A percentile compares a stretch with the other conserved stretches of the same genome.
Evolutionary conservation across 495 filamentous ascomycete species (phyloP).

Genomic region (Geopyxis carbonaria): DNA sequence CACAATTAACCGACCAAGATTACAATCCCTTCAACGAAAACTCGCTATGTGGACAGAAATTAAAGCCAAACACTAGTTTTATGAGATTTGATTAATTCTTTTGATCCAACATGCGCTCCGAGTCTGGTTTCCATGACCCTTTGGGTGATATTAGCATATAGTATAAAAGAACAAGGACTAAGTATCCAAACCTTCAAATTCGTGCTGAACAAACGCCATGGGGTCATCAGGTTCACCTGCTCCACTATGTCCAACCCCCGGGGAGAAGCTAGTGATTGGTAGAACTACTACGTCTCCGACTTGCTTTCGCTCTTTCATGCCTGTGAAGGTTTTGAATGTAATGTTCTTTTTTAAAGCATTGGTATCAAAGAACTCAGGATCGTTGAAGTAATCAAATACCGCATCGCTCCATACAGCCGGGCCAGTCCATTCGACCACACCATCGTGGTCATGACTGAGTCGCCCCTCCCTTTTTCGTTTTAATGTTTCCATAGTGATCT

Average conservation of each 20-base stretch:
- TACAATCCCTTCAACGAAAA: too few relatives aligned
- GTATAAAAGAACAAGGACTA: slow-evolving; percentile 7
- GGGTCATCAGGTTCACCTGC: slow-evolving; percentile 81
- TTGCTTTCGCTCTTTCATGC: slow-evolving; percentile 63
- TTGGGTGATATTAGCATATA: slow-evolving; percentile 1
- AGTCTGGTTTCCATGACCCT: slow-evolving; percentile 25
- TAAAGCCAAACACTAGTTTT: too few relatives aligned
- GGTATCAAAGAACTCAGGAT: slow-evolving; percentile 77
- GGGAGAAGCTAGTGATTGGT: slow-evolving; percentile 94
- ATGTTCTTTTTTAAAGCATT: slow-evolving; percentile 50
- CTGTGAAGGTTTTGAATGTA: slow-evolving; percentile 75
- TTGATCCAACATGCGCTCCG: slow-evolving; percentile 16
- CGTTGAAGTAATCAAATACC: slow-evolving; percentile 85
- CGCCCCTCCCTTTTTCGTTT: slow-evolving; percentile 52
- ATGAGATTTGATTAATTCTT: too few relatives aligned
- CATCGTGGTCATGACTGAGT: slow-evolving; percentile 51
- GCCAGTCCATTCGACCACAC: slow-evolving; percentile 89
- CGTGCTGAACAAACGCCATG: slow-evolving; percentile 95
- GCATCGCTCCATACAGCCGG: slow-evolving; percentile 89
- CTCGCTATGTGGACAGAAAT: too few relatives aligned
- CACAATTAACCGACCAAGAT: too few relatives aligned
- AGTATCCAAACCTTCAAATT: slow-evolving; percentile 66
- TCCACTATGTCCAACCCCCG: slow-evolving; percentile 84
- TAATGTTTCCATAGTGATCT: slow-evolving; percentile 67
- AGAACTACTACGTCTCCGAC: slow-evolving; percentile 87